Conservation (phyloP, 2,329 filamentous ascomycete species). For the Dactylellina leptospora region DNA sequence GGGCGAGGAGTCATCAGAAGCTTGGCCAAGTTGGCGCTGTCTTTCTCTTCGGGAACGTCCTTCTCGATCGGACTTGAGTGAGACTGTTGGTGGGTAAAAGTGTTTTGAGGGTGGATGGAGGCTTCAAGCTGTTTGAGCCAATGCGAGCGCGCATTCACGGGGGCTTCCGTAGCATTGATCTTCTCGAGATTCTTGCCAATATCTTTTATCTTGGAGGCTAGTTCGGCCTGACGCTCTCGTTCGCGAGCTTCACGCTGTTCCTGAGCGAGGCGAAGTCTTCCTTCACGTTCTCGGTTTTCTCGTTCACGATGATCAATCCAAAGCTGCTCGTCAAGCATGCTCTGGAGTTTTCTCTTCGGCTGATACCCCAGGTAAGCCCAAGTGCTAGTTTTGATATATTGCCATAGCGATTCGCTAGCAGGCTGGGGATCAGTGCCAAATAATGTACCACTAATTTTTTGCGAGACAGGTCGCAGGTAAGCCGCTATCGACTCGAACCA, state of each 20-base stretch:
- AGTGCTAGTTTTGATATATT: constrained; percentile 26
- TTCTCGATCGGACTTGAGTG: neutral
- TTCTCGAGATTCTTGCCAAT: neutral
- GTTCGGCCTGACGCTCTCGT: constrained; percentile 10
- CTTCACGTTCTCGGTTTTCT: constrained; percentile 10
- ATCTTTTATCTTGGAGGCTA: constrained; percentile 17
- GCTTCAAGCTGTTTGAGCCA: constrained; percentile 7
- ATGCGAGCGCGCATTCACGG: neutral
- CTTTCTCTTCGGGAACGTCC: neutral
- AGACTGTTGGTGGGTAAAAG: neutral
- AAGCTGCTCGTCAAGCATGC: constrained; percentile 24
- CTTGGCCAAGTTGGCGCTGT: neutral
- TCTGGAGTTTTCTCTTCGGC: constrained; percentile 20
- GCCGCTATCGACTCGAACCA: constrained; percentile 28
- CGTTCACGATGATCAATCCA: constrained; percentile 14
- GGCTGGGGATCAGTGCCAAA: neutral
- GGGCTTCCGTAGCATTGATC: neutral
- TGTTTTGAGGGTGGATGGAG: constrained; percentile 1
- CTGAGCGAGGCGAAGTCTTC: neutral
- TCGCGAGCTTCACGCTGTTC: constrained; percentile 1
- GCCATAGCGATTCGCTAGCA: constrained; percentile 10
- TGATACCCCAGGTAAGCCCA: constrained; percentile 20
- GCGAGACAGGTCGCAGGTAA: constrained; percentile 9
- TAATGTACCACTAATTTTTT: neutral
- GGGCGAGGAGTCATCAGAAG: constrained; percentile 1